These are phyloP conservation scores for Ascochyta rabiei DNA, from an alignment of 2,329 filamentous ascomycete species.

Conservation along the genomic window DNA sequence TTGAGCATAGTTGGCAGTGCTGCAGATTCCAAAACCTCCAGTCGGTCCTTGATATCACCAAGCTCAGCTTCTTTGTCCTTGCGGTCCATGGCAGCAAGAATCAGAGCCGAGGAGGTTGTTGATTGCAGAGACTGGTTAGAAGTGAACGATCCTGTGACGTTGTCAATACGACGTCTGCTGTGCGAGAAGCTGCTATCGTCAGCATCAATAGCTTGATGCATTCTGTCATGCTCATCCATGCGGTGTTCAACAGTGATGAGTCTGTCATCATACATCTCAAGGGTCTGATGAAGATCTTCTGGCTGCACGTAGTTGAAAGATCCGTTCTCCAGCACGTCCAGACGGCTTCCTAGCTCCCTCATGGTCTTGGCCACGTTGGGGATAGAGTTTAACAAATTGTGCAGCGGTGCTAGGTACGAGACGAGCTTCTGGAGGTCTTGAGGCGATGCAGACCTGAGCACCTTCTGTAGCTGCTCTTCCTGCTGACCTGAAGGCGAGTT, in stretches of 20 bases:
- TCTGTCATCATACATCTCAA: slow-evolving; percentile 70
- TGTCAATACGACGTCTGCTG: slow-evolving; percentile 38
- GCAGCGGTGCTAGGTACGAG: slow-evolving; percentile 44
- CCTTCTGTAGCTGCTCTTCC: slow-evolving; percentile 41
- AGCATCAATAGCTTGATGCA: slow-evolving; percentile 40
- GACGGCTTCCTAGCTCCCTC: slow-evolving; percentile 65
- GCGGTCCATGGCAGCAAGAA: slow-evolving; percentile 43
- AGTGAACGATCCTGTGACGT: slow-evolving; percentile 48
- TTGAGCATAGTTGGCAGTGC: slow-evolving; percentile 65
- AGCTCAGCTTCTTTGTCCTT: slow-evolving; percentile 53
- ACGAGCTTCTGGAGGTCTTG: slow-evolving; percentile 43
- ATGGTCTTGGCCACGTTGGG: slow-evolving; percentile 56
- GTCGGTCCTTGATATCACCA: slow-evolving; percentile 55
- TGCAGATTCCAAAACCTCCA: slow-evolving; percentile 62
- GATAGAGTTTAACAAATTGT: slow-evolving; percentile 46
- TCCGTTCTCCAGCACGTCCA: slow-evolving; percentile 72
- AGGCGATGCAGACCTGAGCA: slow-evolving; percentile 40
- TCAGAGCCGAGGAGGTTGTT: slow-evolving; percentile 46
- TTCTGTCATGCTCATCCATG: slow-evolving; percentile 49
- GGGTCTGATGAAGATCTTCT: slow-evolving; percentile 71
- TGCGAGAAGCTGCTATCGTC: slow-evolving; percentile 35
- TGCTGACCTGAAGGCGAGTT: slow-evolving; percentile 30
- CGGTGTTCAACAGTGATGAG: slow-evolving; percentile 71
- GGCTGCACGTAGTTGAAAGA: slow-evolving; percentile 71
- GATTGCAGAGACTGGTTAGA: slow-evolving; percentile 49